Base-by-base conservation (phyloP, 2,329 filamentous ascomycete species). In the Colletotrichum somersetense region DNA sequence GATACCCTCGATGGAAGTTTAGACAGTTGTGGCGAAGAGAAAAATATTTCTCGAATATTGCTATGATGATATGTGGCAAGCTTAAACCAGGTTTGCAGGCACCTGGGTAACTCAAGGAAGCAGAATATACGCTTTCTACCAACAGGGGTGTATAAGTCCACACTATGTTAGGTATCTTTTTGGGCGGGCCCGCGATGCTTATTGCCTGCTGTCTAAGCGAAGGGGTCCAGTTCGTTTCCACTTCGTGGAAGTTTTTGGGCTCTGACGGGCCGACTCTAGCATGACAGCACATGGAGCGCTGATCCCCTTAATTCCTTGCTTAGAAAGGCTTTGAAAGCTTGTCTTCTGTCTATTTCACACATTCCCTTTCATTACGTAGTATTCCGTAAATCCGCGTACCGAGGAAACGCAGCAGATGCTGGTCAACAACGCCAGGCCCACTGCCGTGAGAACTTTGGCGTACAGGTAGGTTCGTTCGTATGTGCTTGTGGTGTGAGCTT, bases 311-410 rank as follows among this genome's bases (percentile, higher is more conserved):
- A 53, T 53, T 35, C 10, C 8, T 23, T 30, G 61, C 33, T 30
- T 63, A 63, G 61, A 35, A 53, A 63, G 46, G n/a, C 6, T 3
- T 40, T 20, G 23, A 20, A 42, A 20, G 18, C 46, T 44, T 44
- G 30, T 23, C 33, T 40, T 11, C 7, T 30, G 12, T 16, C 12
- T 18, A 30, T 30, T 52, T 30, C 35, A 20, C 8, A 11, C n/a
- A n/a, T 26, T 16, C 6, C n/a, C 23, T 18, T 40, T 40, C 16
- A 33, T 5, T 48, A 46, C 1, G 8, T 48, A 2, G 14, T 53
- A 53, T 52, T 63, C 61, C 46, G 61, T 63, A 63, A 63, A 42
- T 38, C 46, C 61, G 61, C n/a, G n/a, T 11, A 30, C 18, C 18
- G 4, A 42, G 14, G 4, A 58, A 35, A 40, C 2, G 35, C 33